Percentiles rank a stretch among this genome's conserved stretches.
These are phyloP conservation scores for Trifolium dubium DNA, from an alignment of 306 rosid species.

Conservation along the genomic window DNA sequence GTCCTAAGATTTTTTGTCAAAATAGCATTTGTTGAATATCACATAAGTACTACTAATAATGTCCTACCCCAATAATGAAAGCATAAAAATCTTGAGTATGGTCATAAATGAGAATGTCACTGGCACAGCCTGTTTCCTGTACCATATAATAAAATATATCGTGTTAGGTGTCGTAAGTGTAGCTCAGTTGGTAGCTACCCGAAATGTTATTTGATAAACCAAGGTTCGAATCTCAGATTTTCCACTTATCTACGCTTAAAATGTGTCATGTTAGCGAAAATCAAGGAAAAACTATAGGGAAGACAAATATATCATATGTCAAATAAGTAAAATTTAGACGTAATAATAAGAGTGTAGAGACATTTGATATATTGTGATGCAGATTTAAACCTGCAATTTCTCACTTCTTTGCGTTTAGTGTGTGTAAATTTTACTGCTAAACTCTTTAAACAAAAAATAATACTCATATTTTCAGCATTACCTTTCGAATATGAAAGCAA, in stretches of 20 bases:
- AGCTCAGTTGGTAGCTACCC: too few species aligned
- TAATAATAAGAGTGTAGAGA: too few species aligned
- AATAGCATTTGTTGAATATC: slow-evolving; percentile 15
- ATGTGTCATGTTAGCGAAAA: neutral
- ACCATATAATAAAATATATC: slow-evolving; percentile 18
- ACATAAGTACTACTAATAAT: neutral
- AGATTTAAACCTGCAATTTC: too few species aligned
- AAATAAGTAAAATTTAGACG: too few species aligned
- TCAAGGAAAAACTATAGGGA: neutral
- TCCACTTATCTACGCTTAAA: neutral
- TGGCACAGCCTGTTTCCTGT: slow-evolving; percentile 45
- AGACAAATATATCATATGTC: neutral
- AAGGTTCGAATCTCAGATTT: too few species aligned
- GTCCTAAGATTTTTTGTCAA: neutral
- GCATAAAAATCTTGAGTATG: slow-evolving; percentile 61
- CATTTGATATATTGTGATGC: too few species aligned
- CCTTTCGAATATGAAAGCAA: slow-evolving; percentile 55
- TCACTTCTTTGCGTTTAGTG: too few species aligned
- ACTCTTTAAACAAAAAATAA: neutral
- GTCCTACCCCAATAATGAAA: slow-evolving; percentile 59
- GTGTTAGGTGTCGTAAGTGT: too few species aligned
- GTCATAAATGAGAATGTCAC: slow-evolving; percentile 46
- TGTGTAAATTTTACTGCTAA: too few species aligned
- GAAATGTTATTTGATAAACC: too few species aligned
- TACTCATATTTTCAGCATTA: neutral